phyloP scores from a whole-genome alignment of 2,329 filamentous ascomycete species.

The Elsinoe arachidis region DNA sequence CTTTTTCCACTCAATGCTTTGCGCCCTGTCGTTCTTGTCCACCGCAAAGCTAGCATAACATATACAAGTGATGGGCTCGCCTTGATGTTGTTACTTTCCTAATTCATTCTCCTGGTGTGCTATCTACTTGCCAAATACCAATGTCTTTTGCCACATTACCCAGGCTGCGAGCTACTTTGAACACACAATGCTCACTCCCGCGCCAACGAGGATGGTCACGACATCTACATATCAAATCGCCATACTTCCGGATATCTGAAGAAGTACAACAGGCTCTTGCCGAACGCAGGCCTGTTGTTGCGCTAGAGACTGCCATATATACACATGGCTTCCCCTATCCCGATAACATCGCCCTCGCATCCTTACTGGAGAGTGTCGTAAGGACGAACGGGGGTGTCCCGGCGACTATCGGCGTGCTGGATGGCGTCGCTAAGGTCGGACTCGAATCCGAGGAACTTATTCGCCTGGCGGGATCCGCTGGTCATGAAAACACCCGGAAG shows the following conservation, averaged over 20 bases:
- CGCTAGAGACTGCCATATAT: conserved; percentile 92
- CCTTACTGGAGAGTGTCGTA: conserved; percentile 70
- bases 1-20: conserved; percentile 15
- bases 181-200: conserved; percentile 11
- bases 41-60: neutral
- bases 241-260: conserved; percentile 63
- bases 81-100: too few species aligned
- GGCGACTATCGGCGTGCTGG: conserved; percentile 80
- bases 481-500: conserved; percentile 63
- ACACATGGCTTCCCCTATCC: conserved; percentile 76
- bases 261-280: conserved; percentile 73
- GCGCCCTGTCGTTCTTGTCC: neutral
- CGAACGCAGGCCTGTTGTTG: conserved; percentile 72
- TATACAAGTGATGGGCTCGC: too few species aligned
- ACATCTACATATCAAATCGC: conserved; percentile 28
- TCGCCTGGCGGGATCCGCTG: conserved; percentile 50
- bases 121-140: too few species aligned
- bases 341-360: conserved; percentile 66
- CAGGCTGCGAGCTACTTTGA: neutral
- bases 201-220: neutral
- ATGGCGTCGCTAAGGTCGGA: conserved; percentile 75
- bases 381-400: conserved; percentile 74
- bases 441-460: conserved; percentile 63
- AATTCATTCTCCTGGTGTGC: too few species aligned
- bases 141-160: neutral